These are phyloP conservation scores for Podaxis sp. DNA, from an alignment of 768 basidiomycete genomes.

Conservation along the genomic window DNA sequence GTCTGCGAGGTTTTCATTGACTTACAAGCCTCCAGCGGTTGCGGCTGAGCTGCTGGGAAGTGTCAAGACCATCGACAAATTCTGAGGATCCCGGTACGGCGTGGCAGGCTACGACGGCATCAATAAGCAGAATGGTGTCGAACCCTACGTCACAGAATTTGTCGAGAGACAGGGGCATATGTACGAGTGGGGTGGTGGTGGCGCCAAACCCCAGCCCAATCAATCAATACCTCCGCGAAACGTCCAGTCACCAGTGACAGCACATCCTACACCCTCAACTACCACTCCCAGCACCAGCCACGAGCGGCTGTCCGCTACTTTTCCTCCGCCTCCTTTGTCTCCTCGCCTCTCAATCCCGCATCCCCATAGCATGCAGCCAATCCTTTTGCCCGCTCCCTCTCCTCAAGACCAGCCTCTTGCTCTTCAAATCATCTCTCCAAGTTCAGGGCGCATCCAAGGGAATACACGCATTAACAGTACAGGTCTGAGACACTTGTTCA, in stretches of 20 bases:
- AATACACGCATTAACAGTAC: conserved; percentile 64
- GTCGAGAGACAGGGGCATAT: neutral
- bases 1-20: too few species aligned
- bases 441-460: conserved; percentile 42
- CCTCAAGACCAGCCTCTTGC: conserved; percentile 3
- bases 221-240: neutral
- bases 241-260: neutral
- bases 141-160: neutral
- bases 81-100: neutral
- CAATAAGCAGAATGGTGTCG: neutral
- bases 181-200: neutral
- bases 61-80: neutral
- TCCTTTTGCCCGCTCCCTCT: conserved; percentile 13
- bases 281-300: too few species aligned
- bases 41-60: neutral
- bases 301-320: conserved; percentile 6
- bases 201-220: neutral
- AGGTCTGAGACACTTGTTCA: conserved; percentile 17
- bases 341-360: conserved; percentile 49
- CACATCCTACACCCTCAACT: neutral
- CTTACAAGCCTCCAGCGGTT: too few species aligned
- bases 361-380: conserved; percentile 16
- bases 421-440: conserved; percentile 6
- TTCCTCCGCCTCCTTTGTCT: conserved; percentile 29
- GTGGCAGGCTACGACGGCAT: neutral